Evolutionary conservation across 148 eudicot species (phyloP), one percentile per base, ranked within the genome.

Genomic region (Silene uniflora): DNA sequence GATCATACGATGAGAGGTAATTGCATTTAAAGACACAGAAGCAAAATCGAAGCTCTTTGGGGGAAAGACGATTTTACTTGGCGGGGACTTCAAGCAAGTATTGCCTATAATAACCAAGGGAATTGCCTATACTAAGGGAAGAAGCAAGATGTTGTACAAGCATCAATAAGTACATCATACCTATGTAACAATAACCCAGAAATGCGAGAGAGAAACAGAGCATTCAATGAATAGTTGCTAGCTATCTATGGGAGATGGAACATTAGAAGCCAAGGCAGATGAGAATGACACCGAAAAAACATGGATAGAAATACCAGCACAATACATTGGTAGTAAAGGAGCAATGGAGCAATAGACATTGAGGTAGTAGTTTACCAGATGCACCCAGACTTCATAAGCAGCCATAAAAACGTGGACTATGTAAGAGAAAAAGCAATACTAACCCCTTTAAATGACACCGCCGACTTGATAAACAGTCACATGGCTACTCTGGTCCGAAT

Each of bases 181-280:
- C 13, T 75, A n/a, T 75, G 78, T 62, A 27, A 2, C 29, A 29
- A 62, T 3, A n/a, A 6, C 29, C 29, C 29, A 27, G 29, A 27
- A 27, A 27, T 2, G 29, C 29, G 29, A 27, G 29, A 27, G 2
- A 27, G 29, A 27, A 27, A 27, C 29, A 1, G 0, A 71, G 65
- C 10, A 3, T 77, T 77, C 68, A 69, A 70, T 8, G 46, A 77
- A 5, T 77, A 74, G 69, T 25, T 70, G 6, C 8, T 77, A 12
- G 74, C 18, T 10, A 24, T 77, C 22, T 10, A 24, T 77, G 39
- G 74, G 74, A 1, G 67, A 59, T 12, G 79, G 74, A 3, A 59
- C 21, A 2, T 22, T 69, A 1, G 62, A 58, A 12, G 27, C 29
- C 21, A 18, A 44, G 13, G 18, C 3, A 0, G n/a, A 67, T 17